A percentile compares a stretch with the other conserved stretches of the same genome.
phyloP scores from a whole-genome alignment of 2,329 filamentous ascomycete genomes.

The Diaporthe aspalathi region DNA sequence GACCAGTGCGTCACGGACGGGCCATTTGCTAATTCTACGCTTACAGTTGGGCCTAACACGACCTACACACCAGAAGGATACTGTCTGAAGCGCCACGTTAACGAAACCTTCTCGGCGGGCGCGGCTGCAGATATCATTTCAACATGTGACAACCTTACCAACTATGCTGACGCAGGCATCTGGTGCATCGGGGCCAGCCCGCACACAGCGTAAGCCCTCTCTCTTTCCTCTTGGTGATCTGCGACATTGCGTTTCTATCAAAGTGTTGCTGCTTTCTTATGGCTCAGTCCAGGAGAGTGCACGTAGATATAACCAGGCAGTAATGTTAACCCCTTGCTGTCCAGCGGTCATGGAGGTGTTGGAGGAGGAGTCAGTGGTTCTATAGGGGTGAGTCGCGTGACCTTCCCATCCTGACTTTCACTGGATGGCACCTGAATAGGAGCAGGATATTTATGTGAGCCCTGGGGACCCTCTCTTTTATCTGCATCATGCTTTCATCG shows the following conservation, averaged over 20 bases:
- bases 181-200: slow-evolving; percentile 15
- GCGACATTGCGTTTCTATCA: neutral
- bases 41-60: slow-evolving; percentile 49
- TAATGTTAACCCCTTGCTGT: neutral
- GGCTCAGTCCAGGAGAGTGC: neutral
- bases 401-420: neutral
- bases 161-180: slow-evolving; percentile 2
- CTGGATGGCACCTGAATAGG: neutral
- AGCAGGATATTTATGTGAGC: slow-evolving; percentile 35
- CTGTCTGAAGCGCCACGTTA: slow-evolving; percentile 52
- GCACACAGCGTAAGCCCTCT: neutral
- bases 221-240: neutral
- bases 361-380: neutral
- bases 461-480: slow-evolving; percentile 49
- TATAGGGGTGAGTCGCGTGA: neutral
- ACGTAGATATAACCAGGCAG: neutral
- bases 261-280: neutral
- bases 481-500: slow-evolving; percentile 48
- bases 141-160: neutral
- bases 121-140: neutral
- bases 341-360: neutral
- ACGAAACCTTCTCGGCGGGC: slow-evolving; percentile 1
- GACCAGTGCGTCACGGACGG: slow-evolving; percentile 51
- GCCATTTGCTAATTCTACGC: slow-evolving; percentile 49
- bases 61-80: slow-evolving; percentile 51